Percentiles rank a stretch among this genome's conserved stretches.
These are phyloP conservation scores for Ichthyophthirius multifiliis DNA, from an alignment of 169 alveolate species.

Conservation along the genomic window DNA sequence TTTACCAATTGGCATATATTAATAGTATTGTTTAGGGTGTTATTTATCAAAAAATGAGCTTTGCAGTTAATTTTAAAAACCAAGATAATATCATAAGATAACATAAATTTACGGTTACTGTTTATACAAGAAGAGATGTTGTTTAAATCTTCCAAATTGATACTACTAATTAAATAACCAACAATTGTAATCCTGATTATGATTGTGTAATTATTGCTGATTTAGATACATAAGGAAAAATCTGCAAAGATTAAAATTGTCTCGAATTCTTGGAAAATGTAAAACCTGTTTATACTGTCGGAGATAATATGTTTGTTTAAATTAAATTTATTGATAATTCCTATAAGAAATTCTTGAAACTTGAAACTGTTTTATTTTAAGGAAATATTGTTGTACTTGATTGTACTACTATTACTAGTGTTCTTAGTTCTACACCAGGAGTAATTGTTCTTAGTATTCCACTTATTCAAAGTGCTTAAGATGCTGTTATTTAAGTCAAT, in stretches of 20 bases:
- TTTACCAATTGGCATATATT: not conserved
- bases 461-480: too few relatives aligned
- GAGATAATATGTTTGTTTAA: not conserved
- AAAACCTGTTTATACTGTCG: not conserved
- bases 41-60: not conserved
- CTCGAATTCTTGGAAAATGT: too few relatives aligned
- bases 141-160: not conserved
- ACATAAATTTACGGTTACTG: not conserved
- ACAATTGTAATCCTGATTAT: not conserved
- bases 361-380: too few relatives aligned
- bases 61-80: not conserved
- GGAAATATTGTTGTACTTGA: too few relatives aligned
- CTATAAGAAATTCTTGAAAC: not conserved
- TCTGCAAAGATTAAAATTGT: not conserved
- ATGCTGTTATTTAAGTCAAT: too few relatives aligned
- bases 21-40: not conserved
- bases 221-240: not conserved
- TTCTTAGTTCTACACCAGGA: too few relatives aligned
- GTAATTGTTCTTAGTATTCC: too few relatives aligned
- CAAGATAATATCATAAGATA: not conserved
- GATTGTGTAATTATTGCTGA: not conserved
- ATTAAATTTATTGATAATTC: not conserved
- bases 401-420: too few relatives aligned
- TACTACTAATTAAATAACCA: not conserved
- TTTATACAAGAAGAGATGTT: not conserved